Base-by-base conservation (phyloP, 768 basidiomycete genomes). In the Suillus subalutaceus region DNA sequence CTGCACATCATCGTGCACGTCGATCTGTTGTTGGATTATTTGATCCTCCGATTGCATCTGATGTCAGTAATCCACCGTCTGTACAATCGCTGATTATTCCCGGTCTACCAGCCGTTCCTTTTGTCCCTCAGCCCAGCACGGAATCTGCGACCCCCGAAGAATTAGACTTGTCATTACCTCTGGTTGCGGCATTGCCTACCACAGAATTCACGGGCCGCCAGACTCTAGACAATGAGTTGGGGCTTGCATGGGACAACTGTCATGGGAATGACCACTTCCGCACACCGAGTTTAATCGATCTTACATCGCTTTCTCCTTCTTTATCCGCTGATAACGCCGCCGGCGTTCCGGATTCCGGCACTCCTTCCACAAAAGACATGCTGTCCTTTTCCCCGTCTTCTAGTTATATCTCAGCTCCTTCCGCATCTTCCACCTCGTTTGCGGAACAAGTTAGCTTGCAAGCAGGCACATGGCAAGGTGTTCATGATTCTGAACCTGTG, bases 21-120 rank as follows among this genome's bases (percentile, higher is more conserved):
- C 88, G 85, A 67, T 86, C 85, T 13, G 85, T 91, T 32, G 81
- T 90, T 41, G 89, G 88, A 15, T 77, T 91, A 8, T 91, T 91
- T 68, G 85, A 88, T 70, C 67, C 72, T 26, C 62, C 70, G 16
- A 62, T 43, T 48, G 66, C 67, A 10, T 23, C 72, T 6, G 53
- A 58, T 43, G 65, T 71, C 10, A 70, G 72, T 64, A 62, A 66
- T 15, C 57, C 70, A 35, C 71, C 67, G 56, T 73, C 69, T 44
- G 69, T 72, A 52, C 75, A 68, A 65, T 75, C 65, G 65, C 76
- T 69, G 74, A 79, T 67, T 74, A 79, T 71, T 70, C 79, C 68
- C 64, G 76, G 67, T 69, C 79, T 72, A 68, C 79, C 64, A 52
- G 77, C 76, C 1, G 77, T 67, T 52, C 76, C 67, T 66, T 80